Evolutionary conservation across 495 filamentous ascomycete genomes (phyloP), one percentile per base, ranked within the genome.

Genomic region (Penicillium fimorum): DNA sequence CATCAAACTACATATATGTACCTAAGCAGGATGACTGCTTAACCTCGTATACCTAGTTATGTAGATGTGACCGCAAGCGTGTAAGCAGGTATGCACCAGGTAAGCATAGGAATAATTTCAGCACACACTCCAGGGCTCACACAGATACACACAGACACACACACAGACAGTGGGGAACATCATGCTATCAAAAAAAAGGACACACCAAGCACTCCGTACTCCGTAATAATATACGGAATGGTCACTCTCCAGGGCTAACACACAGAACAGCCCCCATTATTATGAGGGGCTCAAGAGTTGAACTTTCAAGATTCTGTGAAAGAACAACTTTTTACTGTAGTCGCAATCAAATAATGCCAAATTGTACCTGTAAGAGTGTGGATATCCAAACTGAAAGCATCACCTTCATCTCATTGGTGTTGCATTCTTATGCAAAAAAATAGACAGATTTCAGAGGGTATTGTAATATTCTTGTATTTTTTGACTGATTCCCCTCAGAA

Each of bases 11-110:
- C 27, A 45, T 29, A 29, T 18, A 47, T 32, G 43, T 25, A 46
- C 12, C 24, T 46, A 46, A 46, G 5, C 43, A 46, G 15, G 27
- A 15, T 32, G 45, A 47, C n/a, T 17, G 35, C 35, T 38, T n/a
- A 17, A 17, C 35, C 35, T 13, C 15, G n/a, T n/a, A n/a, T n/a
- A 37, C 32, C 3, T 32, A 12, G 30, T 4, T n/a, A 37, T 11
- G 13, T 7, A 49, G 13, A 49, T 49, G 47, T 49, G 47, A 37
- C 47, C 29, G 20, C 37, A 49, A 35, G 47, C 30, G 27, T 49
- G 13, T 38, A 8, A 38, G 35, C 35, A 38, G 22, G 22, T 2
- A 22, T 22, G 22, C 22, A 22, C 22, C n/a, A n/a, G 20, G 32
- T 24, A 33, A 49, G 32, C 20, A 5, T 22, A 18, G 22, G 32